Evolutionary conservation across 345 rosid genomes (phyloP), one percentile per base, ranked within the genome.

Genomic region (Salix suchowensis): DNA sequence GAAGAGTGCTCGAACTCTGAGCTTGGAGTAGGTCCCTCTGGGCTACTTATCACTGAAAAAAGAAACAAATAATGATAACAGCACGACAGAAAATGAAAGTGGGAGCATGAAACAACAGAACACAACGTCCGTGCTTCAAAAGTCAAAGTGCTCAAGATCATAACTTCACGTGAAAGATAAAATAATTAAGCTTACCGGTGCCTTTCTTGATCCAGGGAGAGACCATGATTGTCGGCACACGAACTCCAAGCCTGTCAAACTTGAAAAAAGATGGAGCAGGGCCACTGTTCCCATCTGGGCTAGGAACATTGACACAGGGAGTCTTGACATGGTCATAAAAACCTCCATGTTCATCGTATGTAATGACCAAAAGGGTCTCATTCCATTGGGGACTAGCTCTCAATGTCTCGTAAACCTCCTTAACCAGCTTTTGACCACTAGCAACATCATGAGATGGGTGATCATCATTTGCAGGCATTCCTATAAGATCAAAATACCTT

Each of bases 151-250:
- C 1, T 55, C 28, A n/a, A 3, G 10, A 55, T n/a, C 62, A 11
- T n/a, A 58, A 9, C 28, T 58, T 58, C 6, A n/a, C 14, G 1
- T 58, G 62, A 8, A 58, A 58, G 28, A 68, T 4, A 55, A 39
- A 42, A 76, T 34, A 36, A 16, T 60, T 18, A 21, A 76, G 42
- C 84, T 78, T 84, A 94, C 97, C 97, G 39, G 96, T 90, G 55
- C 98, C 94, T 89, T 92, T 95, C 83, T 90, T 86, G 82, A 95
- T 91, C 98, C 98, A 93, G 74, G 97, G 97, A 39, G 98, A 93
- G 71, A 91, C 88, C 98, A 94, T 91, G 34, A 94, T 89, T 15
- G 98, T 91, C 0, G 98, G 97, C 55, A 91, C 95, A 11, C 98
- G 94, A 72, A 93, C 98, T 15, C 97, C 98, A 42, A 95, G 88